Evolutionary conservation across 1,284 basidiomycete species (phyloP).

Genomic region (Apiotrichum laibachii): DNA sequence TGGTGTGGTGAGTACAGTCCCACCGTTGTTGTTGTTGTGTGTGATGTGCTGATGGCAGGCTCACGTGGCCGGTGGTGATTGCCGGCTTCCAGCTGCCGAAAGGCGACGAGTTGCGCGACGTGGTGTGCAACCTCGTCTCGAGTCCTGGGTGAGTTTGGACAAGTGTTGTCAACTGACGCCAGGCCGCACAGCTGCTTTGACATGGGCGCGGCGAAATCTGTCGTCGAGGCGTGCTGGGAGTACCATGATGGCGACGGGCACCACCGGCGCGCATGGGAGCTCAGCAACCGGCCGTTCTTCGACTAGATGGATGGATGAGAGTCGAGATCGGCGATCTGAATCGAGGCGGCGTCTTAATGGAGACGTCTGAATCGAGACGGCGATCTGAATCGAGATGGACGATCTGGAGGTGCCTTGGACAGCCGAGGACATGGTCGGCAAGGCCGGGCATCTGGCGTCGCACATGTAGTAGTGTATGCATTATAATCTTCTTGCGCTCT

Average conservation of each 20-base stretch:
- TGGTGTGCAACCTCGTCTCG: conserved; percentile 30
- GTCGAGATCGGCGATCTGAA: neutral
- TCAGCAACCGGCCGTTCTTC: conserved; percentile 2
- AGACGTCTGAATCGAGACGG: too few species aligned
- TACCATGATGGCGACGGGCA: conserved; percentile 10
- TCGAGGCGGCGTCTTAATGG: too few species aligned
- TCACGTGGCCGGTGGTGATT: conserved; percentile 44
- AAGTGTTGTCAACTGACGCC: neutral
- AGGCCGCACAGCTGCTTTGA: conserved; percentile 42
- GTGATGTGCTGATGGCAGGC: conserved; percentile 21
- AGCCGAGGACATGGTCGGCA: too few species aligned
- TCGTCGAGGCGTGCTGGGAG: conserved; percentile 28
- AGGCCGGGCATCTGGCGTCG: too few species aligned
- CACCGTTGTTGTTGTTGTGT: too few species aligned
- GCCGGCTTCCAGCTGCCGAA: conserved; percentile 38
- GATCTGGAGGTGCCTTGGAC: too few species aligned
- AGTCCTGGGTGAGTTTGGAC: conserved; percentile 31
- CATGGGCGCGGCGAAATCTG: conserved; percentile 24
- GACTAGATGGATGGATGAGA: neutral
- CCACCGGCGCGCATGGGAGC: neutral
- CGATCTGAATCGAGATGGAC: too few species aligned
- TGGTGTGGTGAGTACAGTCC: conserved; percentile 36
- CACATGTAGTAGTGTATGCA: too few species aligned
- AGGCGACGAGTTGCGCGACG: conserved; percentile 26
- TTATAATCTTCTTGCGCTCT: too few species aligned